Evolutionary conservation across 176 grass and related monocot species (phyloP), one percentile per base, ranked within the genome.

Genomic region (Areca catechu): DNA sequence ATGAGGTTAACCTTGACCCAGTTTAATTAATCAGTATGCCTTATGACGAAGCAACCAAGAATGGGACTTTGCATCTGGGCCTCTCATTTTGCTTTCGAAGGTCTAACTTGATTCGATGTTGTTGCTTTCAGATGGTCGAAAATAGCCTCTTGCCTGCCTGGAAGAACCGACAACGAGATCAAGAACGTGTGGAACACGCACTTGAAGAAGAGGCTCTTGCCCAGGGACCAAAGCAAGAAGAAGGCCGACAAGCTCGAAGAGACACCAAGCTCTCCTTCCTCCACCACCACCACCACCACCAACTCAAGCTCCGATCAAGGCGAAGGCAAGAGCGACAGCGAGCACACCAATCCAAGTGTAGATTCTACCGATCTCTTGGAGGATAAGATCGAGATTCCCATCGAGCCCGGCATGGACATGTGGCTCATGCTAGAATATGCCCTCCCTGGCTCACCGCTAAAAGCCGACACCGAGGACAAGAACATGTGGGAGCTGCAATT

Each of bases 131-230:
- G 90, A 23, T 95, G 90, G 90, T 89, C 90, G 16, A 95, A 75
- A 71, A 95, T 95, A 71, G 90, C 90, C 22, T 76, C 90, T 43
- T 81, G 54, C 50, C 68, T 95, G 48, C 79, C 85, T 14, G 90
- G 90, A 54, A 83, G 90, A 75, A 95, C 90, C 50, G 89, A 95
- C 78, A 95, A 95, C 63, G 89, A 95, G 81, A 95, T 95, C 76
- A 95, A 95, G 79, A 95, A 95, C 71, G 76, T 95, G 18, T 95
- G 90, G 90, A 89, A 95, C 79, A 89, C 90, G 16, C 80, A 89
- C 82, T 72, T 95, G 50, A 95, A 95, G 85, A 95, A 89, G 85
- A 89, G 23, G 56, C 63, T 54, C 58, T 48, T 65, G 48, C 64
- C 51, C 21, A 63, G 59, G 22, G 62, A 76, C 24, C 56, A 49